A percentile compares a stretch with the other conserved stretches of the same genome.
phyloP scores from a whole-genome alignment of 345 rosid species.

The Tarenaya hassleriana region DNA sequence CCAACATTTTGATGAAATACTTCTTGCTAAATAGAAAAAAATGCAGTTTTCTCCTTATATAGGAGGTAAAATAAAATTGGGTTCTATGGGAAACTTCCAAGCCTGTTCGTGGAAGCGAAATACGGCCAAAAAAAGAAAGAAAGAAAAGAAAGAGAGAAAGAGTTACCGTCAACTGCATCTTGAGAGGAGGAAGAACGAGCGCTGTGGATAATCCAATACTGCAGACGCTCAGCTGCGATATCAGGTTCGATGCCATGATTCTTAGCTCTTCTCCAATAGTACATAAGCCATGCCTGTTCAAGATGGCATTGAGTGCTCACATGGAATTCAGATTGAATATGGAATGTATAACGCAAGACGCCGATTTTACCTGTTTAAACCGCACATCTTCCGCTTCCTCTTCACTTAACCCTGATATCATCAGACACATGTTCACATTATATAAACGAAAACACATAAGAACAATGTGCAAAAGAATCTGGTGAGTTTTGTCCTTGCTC shows the following conservation, averaged over 20 bases:
- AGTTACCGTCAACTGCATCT: conserved; percentile 80
- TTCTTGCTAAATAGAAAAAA: too few relatives aligned
- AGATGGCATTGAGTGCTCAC: not conserved
- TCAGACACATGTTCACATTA: too few relatives aligned
- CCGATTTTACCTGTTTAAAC: conserved; percentile 63
- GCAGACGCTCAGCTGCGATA: conserved; percentile 67
- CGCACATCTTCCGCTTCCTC: conserved; percentile 76
- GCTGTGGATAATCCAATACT: conserved; percentile 57
- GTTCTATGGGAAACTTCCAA: too few relatives aligned
- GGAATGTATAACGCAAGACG: not conserved
- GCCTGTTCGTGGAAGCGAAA: too few relatives aligned
- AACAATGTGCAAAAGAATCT: too few relatives aligned
- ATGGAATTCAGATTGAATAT: not conserved
- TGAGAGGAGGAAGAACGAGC: conserved; percentile 44
- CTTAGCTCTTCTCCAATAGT: conserved; percentile 83
- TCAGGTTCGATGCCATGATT: conserved; percentile 63
- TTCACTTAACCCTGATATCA: conserved; percentile 56
- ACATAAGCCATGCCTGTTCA: conserved; percentile 75
- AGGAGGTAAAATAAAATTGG: too few relatives aligned
- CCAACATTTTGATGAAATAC: too few relatives aligned
- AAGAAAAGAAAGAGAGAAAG: too few relatives aligned
- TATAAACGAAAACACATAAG: too few relatives aligned
- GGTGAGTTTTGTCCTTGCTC: too few relatives aligned
- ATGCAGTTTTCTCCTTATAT: too few relatives aligned
- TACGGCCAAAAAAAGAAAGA: too few relatives aligned